These are phyloP conservation scores for Leccinum longicurvipes DNA, from an alignment of 768 basidiomycete genomes.

Conservation along the genomic window DNA sequence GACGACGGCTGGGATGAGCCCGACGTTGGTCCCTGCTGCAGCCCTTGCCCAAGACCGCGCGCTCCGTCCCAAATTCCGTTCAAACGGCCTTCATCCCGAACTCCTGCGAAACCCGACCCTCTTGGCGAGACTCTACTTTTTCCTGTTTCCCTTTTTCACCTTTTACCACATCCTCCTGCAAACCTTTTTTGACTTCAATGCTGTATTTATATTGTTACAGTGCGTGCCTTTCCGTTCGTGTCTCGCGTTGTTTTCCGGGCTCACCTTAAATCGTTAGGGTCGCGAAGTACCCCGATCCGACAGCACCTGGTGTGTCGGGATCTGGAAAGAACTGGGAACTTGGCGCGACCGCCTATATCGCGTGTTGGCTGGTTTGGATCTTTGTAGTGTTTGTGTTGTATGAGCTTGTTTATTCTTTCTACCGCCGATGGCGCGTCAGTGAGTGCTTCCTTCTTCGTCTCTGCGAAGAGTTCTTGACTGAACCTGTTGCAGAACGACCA, in stretches of 20 bases:
- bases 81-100: slow-evolving; percentile 64
- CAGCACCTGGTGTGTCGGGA: slow-evolving; percentile 63
- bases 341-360: slow-evolving; percentile 77
- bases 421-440: slow-evolving; percentile 77
- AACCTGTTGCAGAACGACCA: slow-evolving; percentile 62
- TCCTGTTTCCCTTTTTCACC: slow-evolving; percentile 64
- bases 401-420: slow-evolving; percentile 72
- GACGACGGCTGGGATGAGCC: slow-evolving; percentile 42
- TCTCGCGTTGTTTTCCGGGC: neutral
- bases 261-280: slow-evolving; percentile 46
- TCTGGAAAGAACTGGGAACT: slow-evolving; percentile 80
- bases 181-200: slow-evolving; percentile 87
- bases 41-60: slow-evolving; percentile 31
- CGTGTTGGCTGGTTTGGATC: slow-evolving; percentile 77
- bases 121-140: slow-evolving; percentile 59
- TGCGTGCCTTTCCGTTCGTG: slow-evolving; percentile 41
- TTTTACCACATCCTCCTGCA: slow-evolving; percentile 74
- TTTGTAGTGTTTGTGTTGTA: slow-evolving; percentile 72
- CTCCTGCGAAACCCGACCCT: slow-evolving; percentile 59
- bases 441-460: slow-evolving; percentile 39
- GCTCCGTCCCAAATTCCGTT: slow-evolving; percentile 64
- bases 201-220: slow-evolving; percentile 80
- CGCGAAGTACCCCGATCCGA: slow-evolving; percentile 69
- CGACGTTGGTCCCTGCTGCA: slow-evolving; percentile 42
- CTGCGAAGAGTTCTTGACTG: slow-evolving; percentile 8